Conservation (phyloP, 129 eudicot species). For the Flaveria linearis region DNA sequence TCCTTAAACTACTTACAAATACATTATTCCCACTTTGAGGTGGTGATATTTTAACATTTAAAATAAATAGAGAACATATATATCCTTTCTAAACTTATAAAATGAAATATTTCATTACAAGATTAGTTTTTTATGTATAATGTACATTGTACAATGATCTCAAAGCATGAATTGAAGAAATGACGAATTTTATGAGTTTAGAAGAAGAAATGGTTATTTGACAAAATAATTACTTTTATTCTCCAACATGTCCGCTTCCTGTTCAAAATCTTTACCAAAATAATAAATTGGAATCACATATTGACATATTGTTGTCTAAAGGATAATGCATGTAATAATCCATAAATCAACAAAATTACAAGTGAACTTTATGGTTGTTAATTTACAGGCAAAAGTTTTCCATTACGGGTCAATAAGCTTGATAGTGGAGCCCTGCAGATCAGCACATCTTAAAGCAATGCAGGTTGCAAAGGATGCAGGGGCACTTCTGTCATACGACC, state of each 20-base stretch:
- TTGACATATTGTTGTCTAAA: background rate
- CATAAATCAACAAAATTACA: background rate
- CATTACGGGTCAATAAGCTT: slow-evolving; percentile 97
- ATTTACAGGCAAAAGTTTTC: slow-evolving; percentile 76
- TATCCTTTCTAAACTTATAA: no score
- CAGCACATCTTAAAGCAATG: slow-evolving; percentile 96
- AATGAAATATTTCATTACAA: no score
- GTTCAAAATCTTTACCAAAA: background rate
- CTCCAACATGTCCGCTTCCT: background rate
- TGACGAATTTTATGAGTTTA: no score
- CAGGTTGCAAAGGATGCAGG: slow-evolving; percentile 89
- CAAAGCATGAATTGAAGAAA: no score
- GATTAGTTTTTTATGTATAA: no score
- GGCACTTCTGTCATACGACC: slow-evolving; percentile 91
- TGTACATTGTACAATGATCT: no score
- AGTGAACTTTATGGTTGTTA: background rate
- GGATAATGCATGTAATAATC: background rate
- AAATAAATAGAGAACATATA: background rate
- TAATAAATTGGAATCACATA: background rate
- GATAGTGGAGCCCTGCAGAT: slow-evolving; percentile 99
- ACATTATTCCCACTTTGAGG: background rate
- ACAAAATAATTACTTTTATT: background rate
- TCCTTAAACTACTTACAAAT: background rate
- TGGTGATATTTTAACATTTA: background rate
- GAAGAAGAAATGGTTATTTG: background rate